Base-by-base conservation (phyloP, 2,329 filamentous ascomycete species). In the Ophiostoma novo-ulmi region DNA sequence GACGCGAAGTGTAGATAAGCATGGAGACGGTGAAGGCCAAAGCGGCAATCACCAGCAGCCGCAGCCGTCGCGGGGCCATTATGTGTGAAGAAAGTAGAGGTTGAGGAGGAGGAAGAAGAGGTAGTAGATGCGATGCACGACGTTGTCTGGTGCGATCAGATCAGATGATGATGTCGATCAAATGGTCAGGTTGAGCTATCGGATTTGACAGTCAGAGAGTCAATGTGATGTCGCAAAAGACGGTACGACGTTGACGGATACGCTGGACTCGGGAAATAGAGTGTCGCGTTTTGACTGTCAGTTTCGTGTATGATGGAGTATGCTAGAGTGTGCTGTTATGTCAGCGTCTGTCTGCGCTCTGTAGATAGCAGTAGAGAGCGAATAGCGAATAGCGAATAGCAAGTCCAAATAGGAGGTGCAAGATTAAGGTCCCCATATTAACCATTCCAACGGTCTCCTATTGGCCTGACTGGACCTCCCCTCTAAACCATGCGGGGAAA, bases 1-100 rank as follows among this genome's bases (percentile, higher is more conserved):
- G 81, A 67, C 84, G 84, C n/a, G 85, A 85, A 26, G 89, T 90
- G 78, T 92, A 89, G 82, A 94, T 93, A 75, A 96, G 82, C 70
- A 90, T 81, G 65, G 89, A 84, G 75, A 94, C 80, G 72, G 94
- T 80, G 72, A 86, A 82, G 74, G 88, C 83, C 75, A 93, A 75
- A 70, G 89, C 83, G 71, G 89, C 82, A 76, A 94, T 82, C 74
- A 87, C 81, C 70, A 93, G 81, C 75, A 90, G 81, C 77, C 89
- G 89, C 76, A 92, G 77, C 75, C 92, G 89, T 74, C 92, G 88
- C 75, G 85, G 83, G 90, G 93, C 93, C 71, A 71, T 76, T 69
- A 2, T 44, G 55, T 36, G 17, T 7, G 41, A 55, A 17, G 48
- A 26, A 20, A 55, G 38, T 14, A 58, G 38, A 17, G 67, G 35